Base-by-base conservation (phyloP, 2,329 filamentous ascomycete species). In the Thielaviopsis euricoi region DNA sequence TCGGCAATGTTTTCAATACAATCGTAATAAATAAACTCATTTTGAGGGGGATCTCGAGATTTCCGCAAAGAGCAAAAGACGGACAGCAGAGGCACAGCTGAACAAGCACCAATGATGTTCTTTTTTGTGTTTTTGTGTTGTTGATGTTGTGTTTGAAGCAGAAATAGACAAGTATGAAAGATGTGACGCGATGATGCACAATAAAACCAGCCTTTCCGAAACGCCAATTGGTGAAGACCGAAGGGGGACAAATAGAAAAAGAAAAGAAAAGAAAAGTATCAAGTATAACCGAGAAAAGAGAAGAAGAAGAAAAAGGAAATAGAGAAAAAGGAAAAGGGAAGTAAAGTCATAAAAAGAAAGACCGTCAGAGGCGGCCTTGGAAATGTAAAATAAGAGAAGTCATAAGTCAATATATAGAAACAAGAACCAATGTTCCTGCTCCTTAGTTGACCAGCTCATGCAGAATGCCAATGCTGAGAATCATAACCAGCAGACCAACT, bases 401-500 rank as follows among this genome's bases (percentile, higher is more conserved):
- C 13, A 43, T 15, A n/a, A 43, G 17, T 43, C 37, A 43, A 43
- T 43, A 43, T 17, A 43, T n/a, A n/a, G n/a, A n/a, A 43, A 15
- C 37, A n/a, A 43, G 17, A 43, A 15, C 17, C 15, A 5, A n/a
- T 17, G 37, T 21, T 23, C 52, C 19, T 5, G 37, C 25, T 56
- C 43, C 55, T 46, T 56, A 49, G 59, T 58, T 54, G 57, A 72
- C 73, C 67, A 81, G 71, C 65, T 86, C 78, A 64, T 82, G 78
- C 63, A 96, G 73, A 58, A 95, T 78, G 64, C 84, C 80, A 68
- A 96, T 93, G 73, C 89, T 96, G 69, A 97, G 74, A 66, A 96
- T 95, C 89, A 97, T 97, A 66, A 96, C 86, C 62, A 98, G 75
- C 70, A 97, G 71, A 58, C 91, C 93, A 66, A 97, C 93, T 53